These are phyloP conservation scores for Aschersonia sp. DNA, from an alignment of 2,329 filamentous ascomycete species.

Conservation along the genomic window DNA sequence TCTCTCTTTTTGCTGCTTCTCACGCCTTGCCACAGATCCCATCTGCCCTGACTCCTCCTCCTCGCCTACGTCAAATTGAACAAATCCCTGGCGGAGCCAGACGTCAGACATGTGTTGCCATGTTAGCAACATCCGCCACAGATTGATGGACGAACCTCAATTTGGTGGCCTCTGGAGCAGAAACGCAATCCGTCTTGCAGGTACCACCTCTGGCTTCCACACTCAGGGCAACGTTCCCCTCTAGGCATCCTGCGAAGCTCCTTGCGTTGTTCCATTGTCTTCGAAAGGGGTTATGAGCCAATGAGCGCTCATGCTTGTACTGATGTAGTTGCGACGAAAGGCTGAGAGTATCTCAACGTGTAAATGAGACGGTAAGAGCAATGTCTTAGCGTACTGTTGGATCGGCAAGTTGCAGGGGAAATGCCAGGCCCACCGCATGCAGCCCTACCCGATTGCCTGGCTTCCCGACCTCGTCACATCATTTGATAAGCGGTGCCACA, in stretches of 20 bases:
- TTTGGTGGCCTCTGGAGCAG: conserved; percentile 67
- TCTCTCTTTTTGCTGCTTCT: conserved; percentile 41
- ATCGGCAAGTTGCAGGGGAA: no score
- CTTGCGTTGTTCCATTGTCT: conserved; percentile 23
- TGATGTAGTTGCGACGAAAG: no score
- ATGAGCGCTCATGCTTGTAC: background rate
- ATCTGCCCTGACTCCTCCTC: conserved; percentile 56
- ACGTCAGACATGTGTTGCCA: no score
- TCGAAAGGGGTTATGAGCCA: no score
- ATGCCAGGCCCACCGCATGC: no score
- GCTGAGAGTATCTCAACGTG: no score
- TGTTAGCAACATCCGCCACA: conserved; percentile 1
- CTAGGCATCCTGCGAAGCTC: conserved; percentile 35
- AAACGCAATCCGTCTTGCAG: conserved; percentile 63
- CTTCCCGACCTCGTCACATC: no score
- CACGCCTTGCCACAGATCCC: conserved; percentile 38
- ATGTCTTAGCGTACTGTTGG: no score
- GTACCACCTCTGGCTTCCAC: conserved; percentile 58
- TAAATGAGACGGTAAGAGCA: no score
- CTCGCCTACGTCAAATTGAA: conserved; percentile 45
- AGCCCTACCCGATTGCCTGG: no score
- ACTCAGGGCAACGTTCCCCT: conserved; percentile 44
- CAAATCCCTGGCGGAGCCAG: conserved; percentile 25
- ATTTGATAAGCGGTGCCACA: no score
- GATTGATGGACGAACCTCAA: conserved; percentile 40